Conservation (phyloP, 2,329 filamentous ascomycete genomes). For the Didymella segeticola region DNA sequence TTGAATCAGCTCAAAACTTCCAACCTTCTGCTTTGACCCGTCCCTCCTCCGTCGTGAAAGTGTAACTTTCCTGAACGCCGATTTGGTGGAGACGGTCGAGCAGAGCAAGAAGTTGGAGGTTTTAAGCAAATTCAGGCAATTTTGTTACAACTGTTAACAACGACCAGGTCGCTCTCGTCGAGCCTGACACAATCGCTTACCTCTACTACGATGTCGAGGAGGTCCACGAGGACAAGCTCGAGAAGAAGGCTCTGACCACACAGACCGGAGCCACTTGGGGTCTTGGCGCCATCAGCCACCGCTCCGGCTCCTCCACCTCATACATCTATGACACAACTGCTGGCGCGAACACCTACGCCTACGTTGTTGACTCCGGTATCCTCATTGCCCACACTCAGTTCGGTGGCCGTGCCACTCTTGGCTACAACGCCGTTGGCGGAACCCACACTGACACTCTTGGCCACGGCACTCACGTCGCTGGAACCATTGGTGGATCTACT, state of each 20-base stretch:
- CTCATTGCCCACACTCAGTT: constrained; percentile 55
- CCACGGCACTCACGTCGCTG: constrained; percentile 33
- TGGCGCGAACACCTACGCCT: constrained; percentile 54
- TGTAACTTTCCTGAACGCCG: neutral
- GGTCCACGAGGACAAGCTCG: constrained; percentile 13
- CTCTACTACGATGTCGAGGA: constrained; percentile 20
- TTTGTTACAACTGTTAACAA: neutral
- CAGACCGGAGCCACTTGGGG: constrained; percentile 31
- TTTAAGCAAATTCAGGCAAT: neutral
- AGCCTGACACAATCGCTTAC: constrained; percentile 23
- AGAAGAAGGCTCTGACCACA: constrained; percentile 25
- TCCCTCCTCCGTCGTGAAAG: neutral
- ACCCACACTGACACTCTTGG: constrained; percentile 26
- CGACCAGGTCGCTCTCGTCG: constrained; percentile 20
- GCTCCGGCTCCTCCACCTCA: constrained; percentile 15
- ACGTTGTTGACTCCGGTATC: constrained; percentile 70
- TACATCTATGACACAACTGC: constrained; percentile 29
- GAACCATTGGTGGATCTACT: constrained; percentile 23
- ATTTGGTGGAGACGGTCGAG: neutral
- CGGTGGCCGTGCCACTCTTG: constrained; percentile 28
- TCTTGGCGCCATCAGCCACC: constrained; percentile 30
- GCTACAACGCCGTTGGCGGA: constrained; percentile 21
- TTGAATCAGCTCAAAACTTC: neutral
- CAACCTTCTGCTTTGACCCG: neutral
- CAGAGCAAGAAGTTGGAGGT: neutral